A percentile compares a stretch with the other conserved stretches of the same genome.
Evolutionary conservation across 371 early-diverging fungal genomes (phyloP).

Genomic region (Actinomucor elegans): DNA sequence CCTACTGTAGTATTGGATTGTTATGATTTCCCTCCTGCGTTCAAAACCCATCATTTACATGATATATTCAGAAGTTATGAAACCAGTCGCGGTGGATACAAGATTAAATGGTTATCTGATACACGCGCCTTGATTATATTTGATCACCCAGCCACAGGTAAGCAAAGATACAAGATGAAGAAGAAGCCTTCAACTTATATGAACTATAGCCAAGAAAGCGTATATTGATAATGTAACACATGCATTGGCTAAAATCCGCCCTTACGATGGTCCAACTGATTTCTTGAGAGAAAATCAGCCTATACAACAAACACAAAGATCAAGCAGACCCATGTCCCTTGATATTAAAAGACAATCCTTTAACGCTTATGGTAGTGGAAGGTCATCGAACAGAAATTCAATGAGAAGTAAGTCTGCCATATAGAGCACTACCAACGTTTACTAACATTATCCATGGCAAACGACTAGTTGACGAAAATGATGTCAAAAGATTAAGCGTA

Average conservation of each 20-base stretch:
- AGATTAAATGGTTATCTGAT: slow-evolving; percentile 75
- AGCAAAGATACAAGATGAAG: neutral
- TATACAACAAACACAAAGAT: neutral
- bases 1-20: slow-evolving; percentile 52
- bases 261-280: slow-evolving; percentile 28
- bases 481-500: slow-evolving; percentile 6
- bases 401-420: slow-evolving; percentile 11
- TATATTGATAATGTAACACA: slow-evolving; percentile 36
- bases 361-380: slow-evolving; percentile 2
- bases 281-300: slow-evolving; percentile 11
- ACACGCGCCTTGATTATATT: slow-evolving; percentile 75
- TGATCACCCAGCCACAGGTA: slow-evolving; percentile 68
- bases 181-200: no score
- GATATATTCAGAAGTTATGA: slow-evolving; percentile 58
- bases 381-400: slow-evolving; percentile 22
- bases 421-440: neutral
- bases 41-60: slow-evolving; percentile 56
- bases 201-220: slow-evolving; percentile 45
- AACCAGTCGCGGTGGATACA: slow-evolving; percentile 66
- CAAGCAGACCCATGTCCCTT: slow-evolving; percentile 22
- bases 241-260: slow-evolving; percentile 26
- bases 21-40: slow-evolving; percentile 52
- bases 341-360: slow-evolving; percentile 27
- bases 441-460: neutral
- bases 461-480: slow-evolving; percentile 10